Evolutionary conservation across 2,329 filamentous ascomycete species (phyloP).

Genomic region (Aspergillus tubingensis): DNA sequence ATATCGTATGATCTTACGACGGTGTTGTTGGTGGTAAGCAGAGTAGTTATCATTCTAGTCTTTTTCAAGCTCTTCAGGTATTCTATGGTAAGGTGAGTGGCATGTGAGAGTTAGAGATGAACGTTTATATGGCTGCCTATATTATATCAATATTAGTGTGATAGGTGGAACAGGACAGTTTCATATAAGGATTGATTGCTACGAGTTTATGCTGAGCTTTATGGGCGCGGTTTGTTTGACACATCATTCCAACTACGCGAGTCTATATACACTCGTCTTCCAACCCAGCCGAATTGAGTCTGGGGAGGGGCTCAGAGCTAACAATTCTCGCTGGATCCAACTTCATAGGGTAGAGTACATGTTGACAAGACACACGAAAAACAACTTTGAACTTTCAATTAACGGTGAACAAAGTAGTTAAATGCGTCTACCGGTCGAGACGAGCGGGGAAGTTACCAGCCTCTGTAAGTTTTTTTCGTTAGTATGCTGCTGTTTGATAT

Average conservation of each 20-base stretch:
- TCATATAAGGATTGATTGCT: too few relatives aligned
- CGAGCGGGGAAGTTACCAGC: slow-evolving; percentile 58
- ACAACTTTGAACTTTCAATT: slow-evolving; percentile 28
- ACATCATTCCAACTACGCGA: slow-evolving; percentile 22
- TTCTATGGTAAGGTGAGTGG: too few relatives aligned
- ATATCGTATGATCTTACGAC: too few relatives aligned
- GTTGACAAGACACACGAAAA: slow-evolving; percentile 35
- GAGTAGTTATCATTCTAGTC: too few relatives aligned
- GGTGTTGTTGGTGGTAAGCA: too few relatives aligned
- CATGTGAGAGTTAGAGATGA: too few relatives aligned
- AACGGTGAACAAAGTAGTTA: slow-evolving; percentile 24
- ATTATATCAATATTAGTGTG: too few relatives aligned
- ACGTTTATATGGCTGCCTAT: too few relatives aligned
- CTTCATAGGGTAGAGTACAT: slow-evolving; percentile 39
- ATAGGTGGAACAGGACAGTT: too few relatives aligned
- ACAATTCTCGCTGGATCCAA: slow-evolving; percentile 26
- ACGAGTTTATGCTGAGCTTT: too few relatives aligned
- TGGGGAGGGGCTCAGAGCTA: not conserved
- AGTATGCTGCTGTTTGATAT: slow-evolving; percentile 13
- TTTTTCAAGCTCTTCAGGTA: too few relatives aligned
- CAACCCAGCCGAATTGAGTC: slow-evolving; percentile 5
- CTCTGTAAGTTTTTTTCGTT: slow-evolving; percentile 39
- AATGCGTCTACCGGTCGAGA: slow-evolving; percentile 47
- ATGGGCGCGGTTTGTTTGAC: not conserved
- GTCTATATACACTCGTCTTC: slow-evolving; percentile 36